These are phyloP conservation scores for Spiraea crenata DNA, from an alignment of 331 rosid species.

Conservation along the genomic window DNA sequence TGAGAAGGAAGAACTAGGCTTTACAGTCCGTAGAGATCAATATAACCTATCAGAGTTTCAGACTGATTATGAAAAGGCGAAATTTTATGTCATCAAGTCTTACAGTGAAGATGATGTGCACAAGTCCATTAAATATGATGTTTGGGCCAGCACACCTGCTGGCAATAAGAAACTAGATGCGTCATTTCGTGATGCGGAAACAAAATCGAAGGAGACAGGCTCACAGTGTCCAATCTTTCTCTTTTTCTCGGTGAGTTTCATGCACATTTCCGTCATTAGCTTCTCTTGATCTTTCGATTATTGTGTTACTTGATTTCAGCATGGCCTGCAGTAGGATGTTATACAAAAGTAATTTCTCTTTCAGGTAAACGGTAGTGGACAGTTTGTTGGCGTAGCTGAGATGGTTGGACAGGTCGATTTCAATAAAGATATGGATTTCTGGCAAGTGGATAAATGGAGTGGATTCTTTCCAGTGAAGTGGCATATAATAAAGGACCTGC, in stretches of 20 bases:
- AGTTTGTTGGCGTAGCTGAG: slow-evolving; percentile 87
- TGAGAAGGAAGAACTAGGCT: slow-evolving; percentile 43
- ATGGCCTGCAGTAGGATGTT: neutral
- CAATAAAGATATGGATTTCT: slow-evolving; percentile 71
- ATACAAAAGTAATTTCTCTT: slow-evolving; percentile 1
- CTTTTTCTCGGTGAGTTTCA: slow-evolving; percentile 77
- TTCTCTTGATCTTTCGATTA: slow-evolving; percentile 6
- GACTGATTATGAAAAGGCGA: slow-evolving; percentile 53
- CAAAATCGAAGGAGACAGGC: slow-evolving; percentile 46
- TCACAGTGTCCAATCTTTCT: slow-evolving; percentile 69
- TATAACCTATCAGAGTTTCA: slow-evolving; percentile 63
- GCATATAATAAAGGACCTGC: slow-evolving; percentile 78
- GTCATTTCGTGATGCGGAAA: slow-evolving; percentile 58
- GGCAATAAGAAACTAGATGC: slow-evolving; percentile 75
- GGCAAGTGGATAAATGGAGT: slow-evolving; percentile 74
- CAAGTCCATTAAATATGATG: slow-evolving; percentile 68
- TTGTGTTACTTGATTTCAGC: neutral
- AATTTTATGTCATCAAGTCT: slow-evolving; percentile 77
- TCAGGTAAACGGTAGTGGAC: slow-evolving; percentile 85
- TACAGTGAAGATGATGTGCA: slow-evolving; percentile 88
- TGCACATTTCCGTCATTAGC: neutral
- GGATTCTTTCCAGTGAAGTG: slow-evolving; percentile 84
- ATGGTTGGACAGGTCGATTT: slow-evolving; percentile 79
- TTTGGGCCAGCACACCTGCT: slow-evolving; percentile 78
- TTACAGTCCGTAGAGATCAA: slow-evolving; percentile 40